Evolutionary conservation across 1,284 basidiomycete species (phyloP).

Genomic region (Termitomyces sp.): DNA sequence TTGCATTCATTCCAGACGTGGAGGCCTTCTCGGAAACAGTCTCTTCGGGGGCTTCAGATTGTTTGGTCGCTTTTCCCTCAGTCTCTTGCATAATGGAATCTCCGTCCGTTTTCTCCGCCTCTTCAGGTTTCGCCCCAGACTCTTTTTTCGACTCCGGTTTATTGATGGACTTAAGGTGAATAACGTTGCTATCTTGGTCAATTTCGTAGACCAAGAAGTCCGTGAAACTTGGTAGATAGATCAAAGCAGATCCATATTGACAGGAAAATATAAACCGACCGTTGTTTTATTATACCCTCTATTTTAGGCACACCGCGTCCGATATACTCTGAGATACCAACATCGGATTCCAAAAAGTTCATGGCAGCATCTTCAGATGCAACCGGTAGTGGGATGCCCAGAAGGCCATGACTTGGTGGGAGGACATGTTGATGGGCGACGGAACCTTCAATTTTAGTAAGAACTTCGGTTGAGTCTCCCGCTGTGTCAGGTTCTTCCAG

Average conservation of each 20-base stretch:
- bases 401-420: constrained; percentile 66
- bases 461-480: constrained; percentile 15
- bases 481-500: constrained; percentile 29
- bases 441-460: constrained; percentile 5
- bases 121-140: constrained; percentile 12
- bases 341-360: constrained; percentile 75
- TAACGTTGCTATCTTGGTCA: constrained; percentile 69
- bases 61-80: not conserved
- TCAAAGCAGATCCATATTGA: constrained; percentile 3
- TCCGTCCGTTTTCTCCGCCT: constrained; percentile 8
- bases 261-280: constrained; percentile 40
- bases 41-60: constrained; percentile 1
- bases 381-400: constrained; percentile 51
- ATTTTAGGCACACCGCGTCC: constrained; percentile 67
- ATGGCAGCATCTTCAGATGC: constrained; percentile 43
- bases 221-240: constrained; percentile 64
- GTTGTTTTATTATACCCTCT: constrained; percentile 91
- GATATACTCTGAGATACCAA: constrained; percentile 89
- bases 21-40: constrained; percentile 8
- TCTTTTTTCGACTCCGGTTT: constrained; percentile 53
- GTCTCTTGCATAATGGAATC: constrained; percentile 18
- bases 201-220: constrained; percentile 94
- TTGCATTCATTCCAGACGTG: constrained; percentile 9
- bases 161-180: constrained; percentile 73
- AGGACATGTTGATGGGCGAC: constrained; percentile 43